Base-by-base conservation (phyloP, 345 rosid genomes). In the Erucastrum elatum region DNA sequence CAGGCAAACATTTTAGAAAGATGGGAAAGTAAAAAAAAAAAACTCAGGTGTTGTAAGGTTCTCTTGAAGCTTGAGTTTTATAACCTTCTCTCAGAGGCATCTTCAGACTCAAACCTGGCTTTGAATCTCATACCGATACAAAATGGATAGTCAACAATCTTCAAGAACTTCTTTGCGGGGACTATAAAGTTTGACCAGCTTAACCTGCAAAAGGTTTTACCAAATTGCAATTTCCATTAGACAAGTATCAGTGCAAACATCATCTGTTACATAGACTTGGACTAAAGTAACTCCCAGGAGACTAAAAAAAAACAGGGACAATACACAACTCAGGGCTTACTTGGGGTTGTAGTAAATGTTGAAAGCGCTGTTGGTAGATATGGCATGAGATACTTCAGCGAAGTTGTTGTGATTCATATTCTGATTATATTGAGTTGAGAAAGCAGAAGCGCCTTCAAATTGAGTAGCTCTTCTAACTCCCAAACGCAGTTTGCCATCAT, bases 401-500 rank as follows among this genome's bases (percentile, higher is more conserved):
- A 89, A 82, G 71, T 86, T 85, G 78, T 84, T 85, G 75, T 86
- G 90, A 73, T 85, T 87, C 80, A 86, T 76, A 75, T 83, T 90
- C 82, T 76, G 92, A 76, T 71, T 83, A 73, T 79, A 82, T 26
- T 71, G 81, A 65, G 84, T 62, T 0, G 90, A 89, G 85, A 85
- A 85, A 35, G 80, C 60, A 64, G 89, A 60, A 64, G 76, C 77
- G 12, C 84, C 79, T 86, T 91, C 91, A 13, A 88, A 87, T 76
- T 91, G 99, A 51, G 87, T 80, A 60, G 96, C 98, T 85, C 99
- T 88, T 80, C 99, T 84, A 27, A 93, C 87, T 68, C 99, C 99
- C n/a, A 96, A 80, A 67, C 99, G 91, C 79, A 96, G 77, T 63
- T 89, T 94, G 74, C 98, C 99, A 80, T 91, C 97, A 31, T 90